These are phyloP conservation scores for Taphrina confusa DNA, from an alignment of 1,139 yeast species.

Conservation along the genomic window DNA sequence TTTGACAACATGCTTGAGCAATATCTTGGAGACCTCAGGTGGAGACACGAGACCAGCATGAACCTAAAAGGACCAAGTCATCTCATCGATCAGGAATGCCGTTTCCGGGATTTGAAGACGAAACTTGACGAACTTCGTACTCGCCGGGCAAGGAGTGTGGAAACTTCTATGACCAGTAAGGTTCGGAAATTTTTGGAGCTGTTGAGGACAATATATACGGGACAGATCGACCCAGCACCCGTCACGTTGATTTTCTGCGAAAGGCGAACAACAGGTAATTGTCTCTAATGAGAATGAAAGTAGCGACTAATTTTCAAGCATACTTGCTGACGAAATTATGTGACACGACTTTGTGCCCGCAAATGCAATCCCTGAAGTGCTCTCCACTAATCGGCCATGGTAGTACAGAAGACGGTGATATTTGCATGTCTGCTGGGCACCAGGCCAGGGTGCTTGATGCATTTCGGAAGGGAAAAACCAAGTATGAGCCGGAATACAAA, in stretches of 20 bases:
- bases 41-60: constrained; percentile 11
- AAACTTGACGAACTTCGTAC: no score
- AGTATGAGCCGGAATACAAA: neutral
- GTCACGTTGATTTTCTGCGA: constrained; percentile 36
- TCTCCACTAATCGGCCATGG: constrained; percentile 39
- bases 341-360: neutral
- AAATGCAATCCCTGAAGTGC: no score
- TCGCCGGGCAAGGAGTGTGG: neutral
- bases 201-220: constrained; percentile 13
- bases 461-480: constrained; percentile 30
- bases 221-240: neutral
- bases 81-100: neutral
- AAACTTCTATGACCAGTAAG: constrained; percentile 29
- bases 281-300: no score
- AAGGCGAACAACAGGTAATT: constrained; percentile 32
- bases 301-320: constrained; percentile 28
- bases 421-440: constrained; percentile 33
- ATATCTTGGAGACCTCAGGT: neutral
- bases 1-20: neutral
- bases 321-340: constrained; percentile 29
- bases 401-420: constrained; percentile 20
- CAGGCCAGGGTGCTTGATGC: constrained; percentile 34
- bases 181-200: constrained; percentile 28
- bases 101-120: neutral
- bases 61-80: neutral